Evolutionary conservation across 139 green algal species (phyloP).

Genomic region (Nannochloris sp.): DNA sequence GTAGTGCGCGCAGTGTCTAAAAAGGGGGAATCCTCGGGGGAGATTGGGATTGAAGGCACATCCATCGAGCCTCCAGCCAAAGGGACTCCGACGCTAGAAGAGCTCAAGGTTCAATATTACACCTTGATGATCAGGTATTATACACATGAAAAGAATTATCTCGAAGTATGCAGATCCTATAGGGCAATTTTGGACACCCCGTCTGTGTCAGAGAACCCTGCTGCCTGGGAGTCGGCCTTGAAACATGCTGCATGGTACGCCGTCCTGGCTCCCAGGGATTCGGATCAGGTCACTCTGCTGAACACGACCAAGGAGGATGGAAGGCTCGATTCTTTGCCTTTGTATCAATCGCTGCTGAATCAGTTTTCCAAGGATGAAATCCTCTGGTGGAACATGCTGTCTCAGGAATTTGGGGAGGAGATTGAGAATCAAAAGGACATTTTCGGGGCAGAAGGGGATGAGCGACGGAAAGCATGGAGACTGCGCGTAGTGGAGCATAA

Average conservation of each 20-base stretch:
- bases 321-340: conserved; percentile 69
- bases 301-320: conserved; percentile 59
- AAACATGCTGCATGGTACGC: conserved; percentile 82
- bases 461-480: conserved; percentile 24
- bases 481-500: conserved; percentile 90
- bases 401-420: conserved; percentile 52
- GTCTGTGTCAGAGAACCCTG: conserved; percentile 36
- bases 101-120: conserved; percentile 95
- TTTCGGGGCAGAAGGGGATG: conserved; percentile 35
- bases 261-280: conserved; percentile 68
- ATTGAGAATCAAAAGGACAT: conserved; percentile 50
- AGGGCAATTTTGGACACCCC: conserved; percentile 52
- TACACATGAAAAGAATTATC: conserved; percentile 74
- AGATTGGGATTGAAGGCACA: conserved; percentile 85
- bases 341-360: conserved; percentile 74
- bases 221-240: conserved; percentile 32
- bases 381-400: conserved; percentile 70
- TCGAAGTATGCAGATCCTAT: conserved; percentile 86
- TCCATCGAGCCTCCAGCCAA: conserved; percentile 75
- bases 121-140: conserved; percentile 83
- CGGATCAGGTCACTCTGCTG: conserved; percentile 79
- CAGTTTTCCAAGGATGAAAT: conserved; percentile 78
- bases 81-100: conserved; percentile 72
- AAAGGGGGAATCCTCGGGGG: conserved; percentile 61
- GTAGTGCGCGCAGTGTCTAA: conserved; percentile 28